Percentiles rank a stretch among this genome's conserved stretches.
Conservation (phyloP, 2,329 filamentous ascomycete species). For the Arthroderma sp. region DNA sequence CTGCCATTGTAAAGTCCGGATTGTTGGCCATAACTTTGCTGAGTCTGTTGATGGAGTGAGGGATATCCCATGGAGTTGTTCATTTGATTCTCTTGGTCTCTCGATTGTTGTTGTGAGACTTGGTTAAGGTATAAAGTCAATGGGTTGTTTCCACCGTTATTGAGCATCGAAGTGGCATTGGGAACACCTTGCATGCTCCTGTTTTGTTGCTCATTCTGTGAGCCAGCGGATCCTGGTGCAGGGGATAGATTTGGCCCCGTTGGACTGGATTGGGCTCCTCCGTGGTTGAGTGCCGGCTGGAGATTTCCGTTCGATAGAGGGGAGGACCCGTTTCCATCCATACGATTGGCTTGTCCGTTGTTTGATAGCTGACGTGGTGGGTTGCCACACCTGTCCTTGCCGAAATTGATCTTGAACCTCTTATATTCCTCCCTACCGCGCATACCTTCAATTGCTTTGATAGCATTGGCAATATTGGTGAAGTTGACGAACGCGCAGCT, state of each 20-base stretch:
- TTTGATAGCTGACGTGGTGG: constrained; percentile 73
- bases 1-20: constrained; percentile 66
- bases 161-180: constrained; percentile 62
- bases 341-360: constrained; percentile 51
- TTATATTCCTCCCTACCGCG: constrained; percentile 91
- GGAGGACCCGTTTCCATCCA: constrained; percentile 42
- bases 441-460: constrained; percentile 96
- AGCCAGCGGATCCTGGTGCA: constrained; percentile 41
- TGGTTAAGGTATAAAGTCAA: constrained; percentile 88
- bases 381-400: constrained; percentile 96
- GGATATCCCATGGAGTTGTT: constrained; percentile 30
- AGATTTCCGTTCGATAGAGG: constrained; percentile 44
- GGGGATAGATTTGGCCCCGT: constrained; percentile 41
- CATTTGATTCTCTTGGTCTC: constrained; percentile 49
- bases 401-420: constrained; percentile 99
- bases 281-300: constrained; percentile 40
- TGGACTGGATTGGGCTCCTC: constrained; percentile 46
- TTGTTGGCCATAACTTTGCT: constrained; percentile 56
- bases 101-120: constrained; percentile 44
- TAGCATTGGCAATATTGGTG: constrained; percentile 98
- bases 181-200: constrained; percentile 40
- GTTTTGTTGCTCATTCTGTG: constrained; percentile 46
- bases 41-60: constrained; percentile 48
- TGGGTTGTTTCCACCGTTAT: constrained; percentile 68
- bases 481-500: constrained; percentile 99